Percentiles rank a stretch among this genome's conserved stretches.
These are phyloP conservation scores for Sarcocystis neurona DNA, from an alignment of 169 alveolate species.

Conservation along the genomic window DNA sequence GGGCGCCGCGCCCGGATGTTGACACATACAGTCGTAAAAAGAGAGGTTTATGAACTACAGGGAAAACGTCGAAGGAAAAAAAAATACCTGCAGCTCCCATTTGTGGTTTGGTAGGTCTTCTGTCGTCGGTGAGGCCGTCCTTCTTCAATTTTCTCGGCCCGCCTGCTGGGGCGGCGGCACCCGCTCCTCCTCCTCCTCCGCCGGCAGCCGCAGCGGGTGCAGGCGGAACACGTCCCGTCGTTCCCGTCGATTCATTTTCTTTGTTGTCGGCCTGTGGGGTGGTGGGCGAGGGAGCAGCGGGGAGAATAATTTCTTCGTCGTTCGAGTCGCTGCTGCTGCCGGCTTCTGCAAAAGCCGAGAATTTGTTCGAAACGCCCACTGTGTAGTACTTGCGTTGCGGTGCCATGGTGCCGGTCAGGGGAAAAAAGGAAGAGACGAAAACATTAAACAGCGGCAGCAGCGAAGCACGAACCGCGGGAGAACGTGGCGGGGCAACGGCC, in stretches of 20 bases:
- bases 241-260: not conserved
- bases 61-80: no score
- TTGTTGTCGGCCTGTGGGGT: not conserved
- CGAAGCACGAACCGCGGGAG: no score
- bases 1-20: no score
- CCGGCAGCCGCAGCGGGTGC: no score
- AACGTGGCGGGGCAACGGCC: constrained; percentile 2
- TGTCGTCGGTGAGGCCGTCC: no score
- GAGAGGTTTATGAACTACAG: no score
- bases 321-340: not conserved
- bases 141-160: not conserved
- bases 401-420: not conserved
- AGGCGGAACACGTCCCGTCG: not conserved
- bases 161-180: not conserved
- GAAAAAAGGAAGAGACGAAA: not conserved
- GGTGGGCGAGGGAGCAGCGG: constrained; percentile 9
- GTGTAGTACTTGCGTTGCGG: constrained; percentile 26
- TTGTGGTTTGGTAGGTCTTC: no score
- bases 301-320: not conserved
- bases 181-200: no score
- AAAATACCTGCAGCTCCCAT: no score
- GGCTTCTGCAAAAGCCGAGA: constrained; percentile 17
- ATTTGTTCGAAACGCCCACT: constrained; percentile 12
- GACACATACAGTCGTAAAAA: no score
- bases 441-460: not conserved